Base-by-base conservation (phyloP, 2,329 filamentous ascomycete genomes). In the Fusarium sp. region DNA sequence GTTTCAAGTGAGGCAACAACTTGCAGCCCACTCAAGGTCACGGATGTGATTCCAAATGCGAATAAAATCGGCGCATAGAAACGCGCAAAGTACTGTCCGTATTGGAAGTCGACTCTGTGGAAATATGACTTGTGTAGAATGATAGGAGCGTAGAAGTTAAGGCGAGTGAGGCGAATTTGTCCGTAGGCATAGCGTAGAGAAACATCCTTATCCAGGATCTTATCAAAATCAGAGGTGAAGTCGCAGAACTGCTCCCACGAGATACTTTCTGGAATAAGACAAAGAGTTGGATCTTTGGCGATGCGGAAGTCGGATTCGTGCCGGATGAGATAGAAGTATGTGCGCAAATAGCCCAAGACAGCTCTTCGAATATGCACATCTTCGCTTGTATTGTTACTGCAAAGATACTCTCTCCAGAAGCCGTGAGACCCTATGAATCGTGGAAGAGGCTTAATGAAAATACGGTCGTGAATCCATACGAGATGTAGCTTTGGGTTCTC, bases 241-340 rank as follows among this genome's bases (percentile, higher is more conserved):
- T 36, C 15, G 22, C 61, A 63, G 26, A 60, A 60, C 11, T 44
- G 36, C 3, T 38, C 44, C 61, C 61, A 63, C 12, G 36, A 36
- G 4, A 60, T 22, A 0, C 13, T 15, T 5, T 30, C 35, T 3
- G 61, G 54, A 1, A 63, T 15, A 15, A 63, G 44, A 12, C 36
- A 26, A 6, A 60, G 11, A 10, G 3, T 18, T 7, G 44, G 31
- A 4, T 63, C 55, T 7, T 50, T 59, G 44, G 61, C 61, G 14
- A 63, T 63, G n/a, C 44, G 61, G 12, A 63, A 63, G 20, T 63
- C 61, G 2, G 55, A 63, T 9, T 63, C 44, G 22, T 63, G 61
- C 22, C 7, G 42, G 30, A 63, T 63, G 2, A 63, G 9, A 24
- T 59, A 24, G 11, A 22, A 24, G 5, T 48, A 63, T 16, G 60